Base-by-base conservation (phyloP, 345 rosid species). In the Acer yangbiense region DNA sequence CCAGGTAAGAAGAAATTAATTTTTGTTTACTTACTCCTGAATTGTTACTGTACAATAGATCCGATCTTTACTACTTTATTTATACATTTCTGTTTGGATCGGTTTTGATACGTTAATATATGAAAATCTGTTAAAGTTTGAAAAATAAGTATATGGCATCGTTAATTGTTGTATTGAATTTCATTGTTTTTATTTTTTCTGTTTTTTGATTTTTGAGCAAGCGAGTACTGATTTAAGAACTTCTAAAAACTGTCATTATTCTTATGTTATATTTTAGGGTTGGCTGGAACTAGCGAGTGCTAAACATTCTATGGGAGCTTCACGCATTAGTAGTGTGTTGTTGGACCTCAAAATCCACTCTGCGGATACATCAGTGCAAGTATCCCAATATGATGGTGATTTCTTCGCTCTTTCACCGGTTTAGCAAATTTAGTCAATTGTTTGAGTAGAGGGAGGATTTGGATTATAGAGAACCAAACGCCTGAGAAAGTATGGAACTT, bases 231-330 rank as follows among this genome's bases (percentile, higher is more conserved):
- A 58, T 29, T 35, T 11, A 41, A 7, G 9, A 65, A 6, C 68
- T 58, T 65, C 6, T 18, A 7, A 60, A 25, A 13, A n/a, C 0
- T 17, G 18, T 6, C 1, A 3, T 71, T 52, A 3, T 71, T 57
- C 64, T 20, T 8, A n/a, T 60, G 64, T 60, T 60, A 21, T 60
- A 72, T 73, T 67, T 74, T 72, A 96, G 98, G 99, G 98, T 69
- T 96, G 99, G 99, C 76, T 96, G 71, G 95, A 96, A 71, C 72
- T 96, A 72, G 95, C 98, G 6, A 86, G 97, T 83, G 97, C 98
- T 52, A 82, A 97, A 41, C 97, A 94, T 75, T 90, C 98, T 3
- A 92, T 96, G 99, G 99, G 99, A 55, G 77, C 91, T 61, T 92
- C 86, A 8, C 93, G 99, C n/a, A 57, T 96, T 78, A 96, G 85